These are phyloP conservation scores for Venturia aucupariae DNA, from an alignment of 2,329 filamentous ascomycete genomes.

Conservation along the genomic window DNA sequence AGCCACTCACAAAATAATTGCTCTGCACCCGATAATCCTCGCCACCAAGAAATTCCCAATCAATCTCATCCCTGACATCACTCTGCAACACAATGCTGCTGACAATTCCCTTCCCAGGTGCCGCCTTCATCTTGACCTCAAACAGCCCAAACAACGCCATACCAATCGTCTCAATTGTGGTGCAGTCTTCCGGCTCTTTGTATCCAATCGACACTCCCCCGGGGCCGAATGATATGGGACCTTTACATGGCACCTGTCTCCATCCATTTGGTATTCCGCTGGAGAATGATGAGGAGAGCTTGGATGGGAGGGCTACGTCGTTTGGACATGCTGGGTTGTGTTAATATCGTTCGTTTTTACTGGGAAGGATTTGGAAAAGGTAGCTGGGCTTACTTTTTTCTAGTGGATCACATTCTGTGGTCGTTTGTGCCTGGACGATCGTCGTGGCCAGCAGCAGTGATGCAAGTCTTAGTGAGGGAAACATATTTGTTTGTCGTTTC, in stretches of 20 bases:
- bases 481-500: neutral
- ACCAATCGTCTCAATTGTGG: neutral
- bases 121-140: constrained; percentile 15
- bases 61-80: constrained; percentile 12
- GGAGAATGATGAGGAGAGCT: constrained; percentile 32
- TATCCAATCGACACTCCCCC: constrained; percentile 32
- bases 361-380: too few species aligned
- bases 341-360: neutral
- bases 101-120: constrained; percentile 11
- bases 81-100: constrained; percentile 13
- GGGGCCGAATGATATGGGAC: constrained; percentile 34
- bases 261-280: constrained; percentile 24
- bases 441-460: neutral
- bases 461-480: neutral
- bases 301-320: constrained; percentile 31
- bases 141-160: constrained; percentile 12
- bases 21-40: constrained; percentile 42
- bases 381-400: constrained; percentile 25
- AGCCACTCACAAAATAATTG: constrained; percentile 55
- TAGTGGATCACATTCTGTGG: constrained; percentile 35
- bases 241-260: constrained; percentile 29
- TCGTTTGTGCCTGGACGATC: constrained; percentile 31
- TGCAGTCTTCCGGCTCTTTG: constrained; percentile 4
- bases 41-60: constrained; percentile 31
- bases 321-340: constrained; percentile 28